Conservation (phyloP, 208 protist species). For the Leishmania guyanensis region DNA sequence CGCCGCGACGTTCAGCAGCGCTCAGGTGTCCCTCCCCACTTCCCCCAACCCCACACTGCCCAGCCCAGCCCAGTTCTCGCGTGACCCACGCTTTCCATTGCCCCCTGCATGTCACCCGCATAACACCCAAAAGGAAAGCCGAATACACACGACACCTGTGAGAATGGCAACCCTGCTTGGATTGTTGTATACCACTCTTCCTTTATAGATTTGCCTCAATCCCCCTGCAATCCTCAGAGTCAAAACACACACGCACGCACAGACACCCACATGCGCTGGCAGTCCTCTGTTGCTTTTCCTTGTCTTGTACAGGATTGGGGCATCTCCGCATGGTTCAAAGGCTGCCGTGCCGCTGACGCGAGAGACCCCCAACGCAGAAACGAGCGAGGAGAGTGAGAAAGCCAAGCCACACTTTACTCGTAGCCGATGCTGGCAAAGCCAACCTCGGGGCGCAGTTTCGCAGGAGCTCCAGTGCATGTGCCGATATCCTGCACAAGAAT, state of each 20-base stretch:
- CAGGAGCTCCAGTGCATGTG: constrained; percentile 31
- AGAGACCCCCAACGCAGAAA: not conserved
- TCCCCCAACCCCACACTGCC: not conserved
- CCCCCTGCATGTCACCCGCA: too few species aligned
- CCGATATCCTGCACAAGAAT: constrained; percentile 24
- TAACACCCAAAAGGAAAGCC: not conserved
- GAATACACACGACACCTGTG: not conserved
- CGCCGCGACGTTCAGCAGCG: not conserved
- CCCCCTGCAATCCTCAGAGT: not conserved
- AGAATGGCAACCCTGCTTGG: not conserved
- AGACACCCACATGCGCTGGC: not conserved
- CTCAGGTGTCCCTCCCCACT: not conserved
- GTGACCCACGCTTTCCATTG: too few species aligned
- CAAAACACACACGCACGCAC: not conserved
- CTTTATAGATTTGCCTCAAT: too few species aligned
- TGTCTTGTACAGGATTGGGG: not conserved
- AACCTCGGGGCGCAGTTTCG: constrained; percentile 33
- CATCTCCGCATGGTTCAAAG: not conserved
- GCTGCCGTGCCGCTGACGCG: not conserved
- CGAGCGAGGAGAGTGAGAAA: not conserved
- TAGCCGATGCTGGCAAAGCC: constrained; percentile 32
- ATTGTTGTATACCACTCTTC: not conserved
- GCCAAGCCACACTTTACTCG: constrained; percentile 7
- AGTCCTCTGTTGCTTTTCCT: not conserved
- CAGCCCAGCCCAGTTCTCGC: too few species aligned